Conservation (phyloP, 177 flowering plant genomes). For the Telopea speciosissima region DNA sequence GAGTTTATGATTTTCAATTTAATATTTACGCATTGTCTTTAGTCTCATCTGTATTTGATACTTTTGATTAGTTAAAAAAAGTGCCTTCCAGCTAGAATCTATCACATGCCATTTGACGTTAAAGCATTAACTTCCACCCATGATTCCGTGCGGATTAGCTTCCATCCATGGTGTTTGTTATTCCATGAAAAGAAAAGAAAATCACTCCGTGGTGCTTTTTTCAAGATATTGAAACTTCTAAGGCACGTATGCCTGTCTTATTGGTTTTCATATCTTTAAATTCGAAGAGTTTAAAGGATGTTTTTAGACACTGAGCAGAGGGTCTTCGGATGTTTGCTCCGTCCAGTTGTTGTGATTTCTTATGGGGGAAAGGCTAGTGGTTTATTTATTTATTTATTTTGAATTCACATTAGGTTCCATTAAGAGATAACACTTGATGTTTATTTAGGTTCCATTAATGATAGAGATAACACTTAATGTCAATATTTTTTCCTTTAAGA, state of each 20-base stretch:
- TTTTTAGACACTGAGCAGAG: too few species aligned
- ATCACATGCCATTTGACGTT: not conserved
- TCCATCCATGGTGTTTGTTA: not conserved
- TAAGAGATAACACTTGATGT: not conserved
- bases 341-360: not conserved
- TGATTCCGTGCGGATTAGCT: not conserved
- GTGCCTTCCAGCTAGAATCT: not conserved
- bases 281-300: too few species aligned
- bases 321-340: not conserved
- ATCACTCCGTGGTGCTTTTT: not conserved
- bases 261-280: too few species aligned
- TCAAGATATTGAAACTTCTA: not conserved
- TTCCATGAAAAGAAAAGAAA: not conserved
- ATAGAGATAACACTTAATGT: not conserved
- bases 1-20: slow-evolving; percentile 27
- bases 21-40: not conserved
- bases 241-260: not conserved
- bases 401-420: not conserved
- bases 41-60: not conserved
- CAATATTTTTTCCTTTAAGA: not conserved
- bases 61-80: not conserved
- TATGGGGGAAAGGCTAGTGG: not conserved
- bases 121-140: not conserved
- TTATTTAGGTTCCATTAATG: not conserved
- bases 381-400: too few species aligned